Base-by-base conservation (phyloP, 768 basidiomycete genomes). In the Podaxis carcinomalis region DNA sequence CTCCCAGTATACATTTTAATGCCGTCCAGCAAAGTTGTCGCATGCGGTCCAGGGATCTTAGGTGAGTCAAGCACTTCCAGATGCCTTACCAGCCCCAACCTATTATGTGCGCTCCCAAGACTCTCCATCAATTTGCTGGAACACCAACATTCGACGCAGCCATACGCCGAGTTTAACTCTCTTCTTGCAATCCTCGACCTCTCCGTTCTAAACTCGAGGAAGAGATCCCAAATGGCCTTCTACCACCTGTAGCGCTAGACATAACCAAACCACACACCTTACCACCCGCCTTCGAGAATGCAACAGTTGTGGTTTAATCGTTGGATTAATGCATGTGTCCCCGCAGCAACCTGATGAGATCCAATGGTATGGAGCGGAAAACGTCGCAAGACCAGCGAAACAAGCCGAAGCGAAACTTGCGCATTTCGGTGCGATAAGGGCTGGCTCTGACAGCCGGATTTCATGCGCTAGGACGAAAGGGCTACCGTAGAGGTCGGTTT, bases 361-460 rank as follows among this genome's bases (percentile, higher is more conserved):
- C 14, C 89, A 91, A 64, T 79, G 80, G 77, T 77, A 75, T 65
- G 89, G 90, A 4, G 86, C 85, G 16, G 80, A 84, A 64, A 87
- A 89, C 65, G 83, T 92, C 6, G 87, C 88, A 0, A 66, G 68
- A 39, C 78, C 79, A 1, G 83, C 86, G 19, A 25, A 2, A 61
- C 69, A 76, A 5, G 76, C 69, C 28, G 84, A 83, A 11, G 86
- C 86, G 5, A 84, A 81, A 65, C 73, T 88, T 16, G 76, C 88
- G 23, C 87, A 89, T 65, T 72, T 92, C 66, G 88, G 86, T 63
- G 87, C 89, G 23, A 88, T 92, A 66, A 88, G 88, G n/a, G 87
- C 88, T n/a, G 78, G 89, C 67, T 65, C 75, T 1, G 64, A 74
- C 10, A 89, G 87, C 61, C 64, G 70, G 10, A 80, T 90, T 49